Percentiles rank a stretch among this genome's conserved stretches.
These are phyloP conservation scores for Wickerhamomyces alni DNA, from an alignment of 805 yeast genomes.

Conservation along the genomic window DNA sequence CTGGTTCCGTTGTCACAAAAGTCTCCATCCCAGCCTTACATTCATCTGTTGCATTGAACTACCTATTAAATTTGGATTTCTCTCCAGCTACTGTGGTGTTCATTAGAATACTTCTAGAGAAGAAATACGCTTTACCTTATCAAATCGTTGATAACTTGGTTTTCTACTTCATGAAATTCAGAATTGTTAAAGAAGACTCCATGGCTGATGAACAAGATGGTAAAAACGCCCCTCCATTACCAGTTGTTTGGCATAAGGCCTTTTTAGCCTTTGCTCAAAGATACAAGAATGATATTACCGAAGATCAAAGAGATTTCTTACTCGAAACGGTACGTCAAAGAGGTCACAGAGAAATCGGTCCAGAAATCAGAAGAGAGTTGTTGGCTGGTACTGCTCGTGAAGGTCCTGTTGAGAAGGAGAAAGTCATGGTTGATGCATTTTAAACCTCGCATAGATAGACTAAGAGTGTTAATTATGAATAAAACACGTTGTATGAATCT, in stretches of 20 bases:
- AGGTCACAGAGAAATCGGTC: constrained; percentile 83
- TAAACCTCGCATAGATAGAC: constrained; percentile 3
- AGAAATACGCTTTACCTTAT: constrained; percentile 94
- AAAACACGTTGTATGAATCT: too few relatives aligned
- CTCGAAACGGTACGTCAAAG: constrained; percentile 88
- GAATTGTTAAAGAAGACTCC: constrained; percentile 45
- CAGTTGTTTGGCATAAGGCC: constrained; percentile 97
- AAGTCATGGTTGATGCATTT: constrained; percentile 27
- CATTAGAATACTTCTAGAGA: constrained; percentile 83
- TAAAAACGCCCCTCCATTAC: constrained; percentile 52
- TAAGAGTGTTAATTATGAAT: too few relatives aligned
- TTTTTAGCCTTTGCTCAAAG: constrained; percentile 91
- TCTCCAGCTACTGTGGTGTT: constrained; percentile 87
- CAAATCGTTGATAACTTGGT: constrained; percentile 94
- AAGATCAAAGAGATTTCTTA: constrained; percentile 92
- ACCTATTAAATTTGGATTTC: constrained; percentile 76
- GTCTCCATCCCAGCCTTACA: constrained; percentile 92
- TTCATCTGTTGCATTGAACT: constrained; percentile 91
- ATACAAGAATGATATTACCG: constrained; percentile 96
- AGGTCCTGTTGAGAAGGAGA: constrained; percentile 22
- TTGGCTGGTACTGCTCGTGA: constrained; percentile 77
- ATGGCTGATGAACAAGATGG: constrained; percentile 35
- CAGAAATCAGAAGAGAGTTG: constrained; percentile 90
- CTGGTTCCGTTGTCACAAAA: constrained; percentile 84
- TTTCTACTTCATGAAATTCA: constrained; percentile 87